phyloP scores from a whole-genome alignment of 1,284 basidiomycete genomes.

The Trichosporon sp. region DNA sequence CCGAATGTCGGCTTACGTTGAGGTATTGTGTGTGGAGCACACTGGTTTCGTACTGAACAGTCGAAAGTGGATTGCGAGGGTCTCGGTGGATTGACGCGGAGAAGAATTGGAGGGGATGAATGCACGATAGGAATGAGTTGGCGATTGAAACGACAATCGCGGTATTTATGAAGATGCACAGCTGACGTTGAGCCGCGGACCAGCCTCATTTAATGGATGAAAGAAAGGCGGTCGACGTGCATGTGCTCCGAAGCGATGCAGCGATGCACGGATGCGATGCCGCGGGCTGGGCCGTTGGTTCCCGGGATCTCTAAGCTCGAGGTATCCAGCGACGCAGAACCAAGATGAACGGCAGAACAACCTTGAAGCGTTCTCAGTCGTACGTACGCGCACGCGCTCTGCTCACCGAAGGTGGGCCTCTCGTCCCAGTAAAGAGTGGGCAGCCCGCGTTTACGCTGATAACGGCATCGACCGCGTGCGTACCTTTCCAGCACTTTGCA shows the following conservation, averaged over 20 bases:
- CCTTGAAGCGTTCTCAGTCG: not conserved
- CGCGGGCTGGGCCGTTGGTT: not conserved
- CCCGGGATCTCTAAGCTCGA: not conserved
- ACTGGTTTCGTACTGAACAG: not conserved
- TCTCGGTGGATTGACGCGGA: not conserved
- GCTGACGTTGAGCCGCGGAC: not conserved
- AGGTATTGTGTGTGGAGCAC: not conserved
- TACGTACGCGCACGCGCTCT: constrained; percentile 9
- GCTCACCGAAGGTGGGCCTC: not conserved
- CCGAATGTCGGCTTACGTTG: not conserved
- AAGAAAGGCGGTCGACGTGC: not conserved
- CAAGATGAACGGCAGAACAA: constrained; percentile 2
- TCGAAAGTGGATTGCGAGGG: constrained; percentile 10
- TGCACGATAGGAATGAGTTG: not conserved
- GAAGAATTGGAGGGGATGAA: constrained; percentile 12
- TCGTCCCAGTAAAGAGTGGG: not conserved
- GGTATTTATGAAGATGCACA: not conserved
- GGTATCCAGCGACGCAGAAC: not conserved
- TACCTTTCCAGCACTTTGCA: not conserved
- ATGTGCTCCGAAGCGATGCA: constrained; percentile 4
- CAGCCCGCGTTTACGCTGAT: constrained; percentile 11
- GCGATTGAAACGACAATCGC: not conserved
- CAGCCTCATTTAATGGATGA: not conserved
- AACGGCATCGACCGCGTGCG: constrained; percentile 3
- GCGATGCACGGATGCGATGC: constrained; percentile 1